Base-by-base conservation (phyloP, 2,329 filamentous ascomycete genomes). In the Neofusicoccum kwambonambiense region DNA sequence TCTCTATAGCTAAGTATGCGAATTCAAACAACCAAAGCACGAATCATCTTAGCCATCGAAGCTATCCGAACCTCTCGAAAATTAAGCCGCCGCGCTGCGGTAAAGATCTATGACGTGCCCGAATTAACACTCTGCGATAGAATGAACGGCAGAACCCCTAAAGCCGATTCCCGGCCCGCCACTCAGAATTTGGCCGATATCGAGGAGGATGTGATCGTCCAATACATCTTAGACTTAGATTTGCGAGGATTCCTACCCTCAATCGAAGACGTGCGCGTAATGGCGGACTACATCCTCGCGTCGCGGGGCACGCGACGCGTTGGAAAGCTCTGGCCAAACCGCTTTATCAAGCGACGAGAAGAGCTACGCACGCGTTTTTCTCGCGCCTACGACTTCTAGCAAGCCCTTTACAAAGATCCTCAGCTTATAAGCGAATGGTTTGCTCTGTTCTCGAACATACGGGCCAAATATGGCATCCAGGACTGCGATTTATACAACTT, bases 401-500 rank as follows among this genome's bases (percentile, higher is more conserved):
- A 54, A 68, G 67, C 65, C 45, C 1, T 27, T 15, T 66, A 41
- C 57, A 47, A 68, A 47, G 66, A 69, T 52, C 62, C 37, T 51
- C 52, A 31, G 42, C 3, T 64, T 62, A 68, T 68, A 13, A 12
- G 31, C 22, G 27, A n/a, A 44, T 64, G 51, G 65, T 64, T 66
- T 11, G 12, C 2, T 3, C 65, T 66, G 22, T 41, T 64, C n/a
- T 13, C 39, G 6, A 15, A 4, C 0, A 64, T 62, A 3, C 65
- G 63, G 17, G 67, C 17, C 2, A 68, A 68, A 54, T 66, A 66
- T 34, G 34, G 67, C 44, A 66, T 70, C 12, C 5, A 37, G 15
- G 65, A 70, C 50, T 56, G 65, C 4, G 64, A 69, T 58, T 67
- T 54, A 15, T 70, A 67, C 17, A 70, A 71, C 67, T 70, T 70